Percentiles rank a stretch among this genome's conserved stretches.
phyloP scores from a whole-genome alignment of 495 filamentous ascomycete genomes.

The Hypoxylon perforatum region DNA sequence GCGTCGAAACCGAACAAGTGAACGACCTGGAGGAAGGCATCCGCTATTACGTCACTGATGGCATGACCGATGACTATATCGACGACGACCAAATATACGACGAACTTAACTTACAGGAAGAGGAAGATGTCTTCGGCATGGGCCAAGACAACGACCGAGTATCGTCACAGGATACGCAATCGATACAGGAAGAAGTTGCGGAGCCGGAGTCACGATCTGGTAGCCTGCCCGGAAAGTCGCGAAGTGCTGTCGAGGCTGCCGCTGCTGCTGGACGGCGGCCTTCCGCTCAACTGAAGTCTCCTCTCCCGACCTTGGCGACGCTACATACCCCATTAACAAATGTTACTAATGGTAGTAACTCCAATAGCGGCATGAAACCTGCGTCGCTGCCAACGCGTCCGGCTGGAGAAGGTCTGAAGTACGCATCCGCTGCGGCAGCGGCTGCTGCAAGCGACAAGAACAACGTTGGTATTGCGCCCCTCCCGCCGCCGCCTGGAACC shows the following conservation, averaged over 20 bases:
- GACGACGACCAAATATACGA: conserved; percentile 95
- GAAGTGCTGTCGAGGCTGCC: conserved; percentile 60
- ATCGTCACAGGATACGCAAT: conserved; percentile 95
- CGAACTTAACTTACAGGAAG: conserved; percentile 89
- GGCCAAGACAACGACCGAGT: conserved; percentile 82
- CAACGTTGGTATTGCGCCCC: conserved; percentile 91
- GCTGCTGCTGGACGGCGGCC: conserved; percentile 73
- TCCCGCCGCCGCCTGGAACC: conserved; percentile 86
- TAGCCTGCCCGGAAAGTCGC: conserved; percentile 64
- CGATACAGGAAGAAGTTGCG: conserved; percentile 82
- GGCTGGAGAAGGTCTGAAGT: conserved; percentile 91
- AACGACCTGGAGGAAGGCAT: conserved; percentile 89
- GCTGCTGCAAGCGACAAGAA: conserved; percentile 95
- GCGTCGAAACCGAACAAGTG: conserved; percentile 85
- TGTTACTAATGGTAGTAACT: conserved; percentile 67
- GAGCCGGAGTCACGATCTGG: conserved; percentile 70
- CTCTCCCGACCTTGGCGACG: conserved; percentile 88
- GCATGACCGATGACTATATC: conserved; percentile 85
- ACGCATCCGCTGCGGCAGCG: conserved; percentile 94
- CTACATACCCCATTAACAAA: conserved; percentile 75
- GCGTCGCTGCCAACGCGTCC: conserved; percentile 85
- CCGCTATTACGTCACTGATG: conserved; percentile 92
- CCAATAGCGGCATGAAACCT: conserved; percentile 79
- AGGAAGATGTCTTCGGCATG: conserved; percentile 87
- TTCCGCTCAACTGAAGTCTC: conserved; percentile 92